Evolutionary conservation across 495 filamentous ascomycete genomes (phyloP), one percentile per base, ranked within the genome.

Genomic region (Neurospora pannonica): DNA sequence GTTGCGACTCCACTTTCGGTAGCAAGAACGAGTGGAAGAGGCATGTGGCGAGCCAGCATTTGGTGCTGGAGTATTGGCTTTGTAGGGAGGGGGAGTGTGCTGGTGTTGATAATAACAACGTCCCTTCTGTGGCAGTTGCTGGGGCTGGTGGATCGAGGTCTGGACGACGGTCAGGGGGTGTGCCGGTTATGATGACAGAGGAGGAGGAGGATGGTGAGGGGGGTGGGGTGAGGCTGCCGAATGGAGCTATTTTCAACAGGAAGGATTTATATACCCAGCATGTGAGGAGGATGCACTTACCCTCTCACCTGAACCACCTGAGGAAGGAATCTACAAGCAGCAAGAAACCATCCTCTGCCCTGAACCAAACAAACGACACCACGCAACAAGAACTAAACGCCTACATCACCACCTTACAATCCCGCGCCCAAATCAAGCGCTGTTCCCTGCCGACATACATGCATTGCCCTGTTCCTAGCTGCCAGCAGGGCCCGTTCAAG

Each of bases 11-110:
- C 43, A 92, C 87, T 8, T 97, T 97, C 76, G 88, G 86, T 21
- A 90, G 86, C 75, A 97, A 97, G 81, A 97, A 97, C 82, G 94
- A 97, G 81, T 98, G 95, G 95, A 87, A 98, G 81, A 90, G 95
- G 1, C 95, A 98, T 80, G 90, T 97, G 76, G 83, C 83, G 38
- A 92, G 92, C 3, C 92, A 97, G 79, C 95, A 98, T 79, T 85
- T 97, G 40, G 88, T 90, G 71, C 86, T 94, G 11, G 85, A 89
- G 67, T 93, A 92, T 84, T 98, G 91, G 88, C 87, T 92, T 76
- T 98, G 95, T 83, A 88, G 92, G 72, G 85, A 93, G 34, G 88
- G 87, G 46, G 80, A 82, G 10, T 94, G 92, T 80, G 88, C 83
- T 71, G 81, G 86, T 37, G 77, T 71, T 8, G 77, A 76, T 54